Base-by-base conservation (phyloP, 805 yeast genomes). In the Komagataella pseudopastoris region DNA sequence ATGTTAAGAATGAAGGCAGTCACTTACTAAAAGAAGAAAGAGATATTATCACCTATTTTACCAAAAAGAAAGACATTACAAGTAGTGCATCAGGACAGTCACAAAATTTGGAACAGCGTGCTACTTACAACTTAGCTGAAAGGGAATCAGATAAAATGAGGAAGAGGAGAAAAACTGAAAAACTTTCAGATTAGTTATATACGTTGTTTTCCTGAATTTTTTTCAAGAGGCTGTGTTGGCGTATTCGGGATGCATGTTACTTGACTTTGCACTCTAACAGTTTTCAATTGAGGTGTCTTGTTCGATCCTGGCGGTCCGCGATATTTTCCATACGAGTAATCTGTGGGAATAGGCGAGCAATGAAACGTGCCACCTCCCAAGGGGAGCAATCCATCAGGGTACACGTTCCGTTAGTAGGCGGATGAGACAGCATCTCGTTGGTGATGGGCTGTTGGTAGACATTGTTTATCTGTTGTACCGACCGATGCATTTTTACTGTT, bases 1-100 rank as follows among this genome's bases (percentile, higher is more conserved):
- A 79, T 47, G 72, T 77, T 0, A 58, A 67, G 1, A 74, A 71
- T 50, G 76, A 85, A 46, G 72, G 73, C 1, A 62, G 62, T n/a
- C 58, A 67, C 10, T 62, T 77, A 51, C 65, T 69, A 6, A 56
- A 66, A 52, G 68, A 67, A 23, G 49, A 4, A 5, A 45, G 46
- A 7, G 46, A 45, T 20, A 45, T 45, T 10, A 45, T 45, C 5
- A 30, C 39, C 14, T 30, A 30, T 30, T 30, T 30, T 8, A 30
- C 39, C 8, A 30, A 30, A 30, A 30, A 30, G 14, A 30, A 10
- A 4, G 39, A 12, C 14, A 30, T 7, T 12, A 4, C 39, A 30
- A 10, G 14, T 4, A 30, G 14, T 5, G 39, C n/a, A 8, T 30
- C 39, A 20, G 20, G 4, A 30, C 39, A 30, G 4, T 8, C n/a